phyloP scores from a whole-genome alignment of 192 early-diverging fungal genomes.

The Mortierella hygrophila region DNA sequence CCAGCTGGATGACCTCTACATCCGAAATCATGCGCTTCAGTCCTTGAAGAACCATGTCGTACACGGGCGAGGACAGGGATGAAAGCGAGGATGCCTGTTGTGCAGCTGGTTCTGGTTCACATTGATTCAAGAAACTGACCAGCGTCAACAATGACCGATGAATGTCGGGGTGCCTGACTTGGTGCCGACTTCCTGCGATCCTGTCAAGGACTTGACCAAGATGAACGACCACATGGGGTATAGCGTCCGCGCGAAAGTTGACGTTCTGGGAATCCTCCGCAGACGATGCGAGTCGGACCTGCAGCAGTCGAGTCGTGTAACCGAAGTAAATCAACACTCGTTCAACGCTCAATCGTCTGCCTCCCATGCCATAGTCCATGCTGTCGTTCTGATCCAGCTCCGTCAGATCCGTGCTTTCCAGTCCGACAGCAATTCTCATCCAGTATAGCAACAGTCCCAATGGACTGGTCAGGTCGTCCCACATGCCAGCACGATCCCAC shows the following conservation, averaged over 20 bases:
- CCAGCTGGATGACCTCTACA: constrained; percentile 34
- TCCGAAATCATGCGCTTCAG: constrained; percentile 32
- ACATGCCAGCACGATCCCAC: constrained; percentile 26
- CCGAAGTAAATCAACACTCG: constrained; percentile 39
- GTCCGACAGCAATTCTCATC: constrained; percentile 46
- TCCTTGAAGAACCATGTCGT: constrained; percentile 22
- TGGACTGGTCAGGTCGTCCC: constrained; percentile 34
- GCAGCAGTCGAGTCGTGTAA: constrained; percentile 31
- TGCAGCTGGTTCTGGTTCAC: constrained; percentile 12
- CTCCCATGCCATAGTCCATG: not conserved
- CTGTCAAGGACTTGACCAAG: constrained; percentile 39
- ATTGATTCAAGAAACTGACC: constrained; percentile 39
- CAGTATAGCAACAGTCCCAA: constrained; percentile 37
- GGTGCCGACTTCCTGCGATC: constrained; percentile 21
- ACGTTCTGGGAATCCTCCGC: constrained; percentile 46
- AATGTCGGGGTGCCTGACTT: constrained; percentile 30
- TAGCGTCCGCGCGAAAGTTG: constrained; percentile 32
- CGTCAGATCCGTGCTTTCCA: constrained; percentile 28
- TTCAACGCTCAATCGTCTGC: not conserved
- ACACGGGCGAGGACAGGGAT: constrained; percentile 12
- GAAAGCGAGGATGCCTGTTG: not conserved
- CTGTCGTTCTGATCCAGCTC: constrained; percentile 9
- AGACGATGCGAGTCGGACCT: constrained; percentile 36
- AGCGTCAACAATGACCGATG: constrained; percentile 21
- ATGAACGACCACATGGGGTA: constrained; percentile 24